Evolutionary conservation across 202 grass and related monocot species (phyloP), one percentile per base, ranked within the genome.

Genomic region (Digitaria exilis): DNA sequence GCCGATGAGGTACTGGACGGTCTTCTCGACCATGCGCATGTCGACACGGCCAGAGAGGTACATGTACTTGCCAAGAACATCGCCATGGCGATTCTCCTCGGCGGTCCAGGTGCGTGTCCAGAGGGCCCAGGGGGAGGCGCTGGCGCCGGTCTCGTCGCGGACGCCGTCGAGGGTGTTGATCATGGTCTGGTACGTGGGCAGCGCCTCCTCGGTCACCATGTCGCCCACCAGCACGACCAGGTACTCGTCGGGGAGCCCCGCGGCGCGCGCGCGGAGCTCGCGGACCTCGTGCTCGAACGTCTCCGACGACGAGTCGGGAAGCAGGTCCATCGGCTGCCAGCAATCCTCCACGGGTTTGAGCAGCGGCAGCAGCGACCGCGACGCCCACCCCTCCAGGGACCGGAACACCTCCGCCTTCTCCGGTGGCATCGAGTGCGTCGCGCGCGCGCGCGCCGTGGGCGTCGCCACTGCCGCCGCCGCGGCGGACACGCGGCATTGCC

Each of bases 131-230:
- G 91, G 94, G 87, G 76, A 85, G 0, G 79, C 69, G 77, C 94
- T 97, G 71, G 94, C 91, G 65, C 94, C 94, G 5, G 94, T 97
- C 80, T 94, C 94, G 31, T 97, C 91, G 49, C 79, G 87, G 16
- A 94, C 89, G 66, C 87, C 94, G 48, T 97, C 91, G 7, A 97
- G 84, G 26, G 89, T 94, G 89, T 92, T 94, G 76, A 94, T 94
- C 94, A 97, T 97, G 74, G 91, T 97, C 83, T 97, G 94, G 86
- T 97, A 97, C 61, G 91, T 97, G 31, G 94, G 94, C 19, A 94
- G 67, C 64, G 91, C 94, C 89, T 97, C 94, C 84, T 97, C 94
- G 13, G 94, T 94, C 45, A 97, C 31, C 94, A 97, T 97, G 89
- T 97, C 89, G 1, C 94, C 94, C 0, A 97, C 89, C 17, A 97